Evolutionary conservation across 139 green algal species (phyloP).

Genomic region (Chlorella sp.): DNA sequence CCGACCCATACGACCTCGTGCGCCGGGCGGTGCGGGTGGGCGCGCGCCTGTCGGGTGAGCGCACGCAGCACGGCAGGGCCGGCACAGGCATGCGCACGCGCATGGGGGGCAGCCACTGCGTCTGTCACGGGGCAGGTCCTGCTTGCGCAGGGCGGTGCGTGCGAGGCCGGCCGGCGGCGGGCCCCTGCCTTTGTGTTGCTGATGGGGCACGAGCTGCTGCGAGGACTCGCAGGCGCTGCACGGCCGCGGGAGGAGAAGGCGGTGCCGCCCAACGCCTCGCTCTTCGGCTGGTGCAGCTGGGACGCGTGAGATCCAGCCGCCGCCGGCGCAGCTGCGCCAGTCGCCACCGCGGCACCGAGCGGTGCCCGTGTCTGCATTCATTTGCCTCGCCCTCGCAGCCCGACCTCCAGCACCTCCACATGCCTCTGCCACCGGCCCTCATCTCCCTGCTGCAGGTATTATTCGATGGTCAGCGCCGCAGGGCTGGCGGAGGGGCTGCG

Average conservation of each 20-base stretch:
- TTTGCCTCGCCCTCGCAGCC: not conserved
- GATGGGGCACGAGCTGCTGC: too few species aligned
- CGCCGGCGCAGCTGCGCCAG: too few species aligned
- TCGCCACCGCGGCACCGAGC: not conserved
- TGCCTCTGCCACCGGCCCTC: not conserved
- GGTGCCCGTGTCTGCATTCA: not conserved
- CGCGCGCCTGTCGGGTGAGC: conserved; percentile 69
- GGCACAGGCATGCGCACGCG: too few species aligned
- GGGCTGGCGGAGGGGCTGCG: conserved; percentile 68
- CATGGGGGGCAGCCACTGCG: too few species aligned
- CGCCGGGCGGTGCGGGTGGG: conserved; percentile 63
- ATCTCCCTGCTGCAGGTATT: too few species aligned
- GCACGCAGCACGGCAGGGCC: too few species aligned
- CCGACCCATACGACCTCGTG: conserved; percentile 59
- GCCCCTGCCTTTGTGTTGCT: too few species aligned
- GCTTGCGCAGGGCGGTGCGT: too few species aligned
- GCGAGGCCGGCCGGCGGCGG: too few species aligned
- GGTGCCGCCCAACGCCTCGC: conserved; percentile 73
- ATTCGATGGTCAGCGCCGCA: conserved; percentile 73
- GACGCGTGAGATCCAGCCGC: conserved; percentile 85
- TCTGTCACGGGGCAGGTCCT: too few species aligned
- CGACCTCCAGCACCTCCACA: not conserved
- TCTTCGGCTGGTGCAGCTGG: conserved; percentile 93
- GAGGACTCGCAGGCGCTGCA: conserved; percentile 39
- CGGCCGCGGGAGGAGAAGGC: conserved; percentile 59